These are phyloP conservation scores for Pythium utonaiense DNA, from an alignment of 352 stramenopile species.

Conservation along the genomic window DNA sequence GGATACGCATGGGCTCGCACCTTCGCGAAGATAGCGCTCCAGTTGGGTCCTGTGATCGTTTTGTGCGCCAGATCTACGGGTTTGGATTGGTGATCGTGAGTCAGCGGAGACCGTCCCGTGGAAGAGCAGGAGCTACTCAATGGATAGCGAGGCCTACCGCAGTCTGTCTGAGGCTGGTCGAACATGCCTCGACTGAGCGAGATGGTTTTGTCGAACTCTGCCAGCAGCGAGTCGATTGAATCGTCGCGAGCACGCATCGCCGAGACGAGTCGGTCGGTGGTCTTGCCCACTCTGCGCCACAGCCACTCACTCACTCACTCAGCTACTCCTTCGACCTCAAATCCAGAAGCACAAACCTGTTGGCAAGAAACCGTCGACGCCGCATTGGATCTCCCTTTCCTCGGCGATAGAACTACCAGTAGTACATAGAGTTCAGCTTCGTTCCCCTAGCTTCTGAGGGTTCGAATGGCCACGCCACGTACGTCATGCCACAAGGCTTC, in stretches of 20 bases:
- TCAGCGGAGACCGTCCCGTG: background rate
- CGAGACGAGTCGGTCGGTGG: conserved; percentile 49
- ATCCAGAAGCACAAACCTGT: conserved; percentile 36
- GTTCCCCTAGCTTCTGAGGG: too few relatives aligned
- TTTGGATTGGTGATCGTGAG: conserved; percentile 2
- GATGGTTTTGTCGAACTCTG: conserved; percentile 70
- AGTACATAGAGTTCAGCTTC: background rate
- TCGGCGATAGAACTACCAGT: conserved; percentile 55
- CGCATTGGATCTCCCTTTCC: conserved; percentile 53
- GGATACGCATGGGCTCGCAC: background rate
- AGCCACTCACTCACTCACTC: too few relatives aligned
- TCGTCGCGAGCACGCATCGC: conserved; percentile 65
- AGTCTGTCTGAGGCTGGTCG: conserved; percentile 39
- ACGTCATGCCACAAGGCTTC: conserved; percentile 20
- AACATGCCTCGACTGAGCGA: conserved; percentile 68
- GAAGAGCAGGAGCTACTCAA: background rate
- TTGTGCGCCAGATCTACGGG: conserved; percentile 30
- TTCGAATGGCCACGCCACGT: too few relatives aligned
- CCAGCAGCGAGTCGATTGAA: conserved; percentile 79
- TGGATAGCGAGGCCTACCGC: conserved; percentile 19
- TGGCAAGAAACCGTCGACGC: conserved; percentile 60
- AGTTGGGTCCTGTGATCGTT: background rate
- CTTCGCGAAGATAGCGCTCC: conserved; percentile 1
- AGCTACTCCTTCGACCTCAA: background rate
- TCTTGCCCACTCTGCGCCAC: conserved; percentile 44